Conservation (phyloP, 164 flowering plant species). For the Houttuynia cordata region DNA sequence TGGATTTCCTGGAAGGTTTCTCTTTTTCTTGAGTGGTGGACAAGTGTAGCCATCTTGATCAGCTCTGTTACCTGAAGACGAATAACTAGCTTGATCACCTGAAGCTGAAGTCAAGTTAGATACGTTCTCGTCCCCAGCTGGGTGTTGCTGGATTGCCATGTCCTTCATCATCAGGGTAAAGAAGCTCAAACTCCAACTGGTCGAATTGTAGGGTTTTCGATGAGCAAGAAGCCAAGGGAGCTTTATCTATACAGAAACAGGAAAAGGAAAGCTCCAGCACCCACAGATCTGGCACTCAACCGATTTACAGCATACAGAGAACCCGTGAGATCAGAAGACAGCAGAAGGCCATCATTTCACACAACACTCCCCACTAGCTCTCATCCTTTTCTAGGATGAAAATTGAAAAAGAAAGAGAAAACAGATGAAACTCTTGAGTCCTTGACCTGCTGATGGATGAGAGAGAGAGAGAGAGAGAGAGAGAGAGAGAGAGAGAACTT, state of each 20-base stretch:
- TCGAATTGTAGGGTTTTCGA: slow-evolving; percentile 5
- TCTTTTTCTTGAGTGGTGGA: slow-evolving; percentile 59
- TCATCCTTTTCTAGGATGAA: slow-evolving; percentile 3
- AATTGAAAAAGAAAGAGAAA: neutral
- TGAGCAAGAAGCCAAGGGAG: neutral
- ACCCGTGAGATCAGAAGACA: slow-evolving; percentile 18
- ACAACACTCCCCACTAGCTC: slow-evolving; percentile 1
- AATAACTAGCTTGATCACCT: slow-evolving; percentile 49
- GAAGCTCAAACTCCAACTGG: neutral
- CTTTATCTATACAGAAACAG: neutral
- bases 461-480: slow-evolving; percentile 10
- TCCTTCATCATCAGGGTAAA: slow-evolving; percentile 32
- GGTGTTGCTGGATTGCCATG: slow-evolving; percentile 22
- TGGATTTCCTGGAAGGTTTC: slow-evolving; percentile 87
- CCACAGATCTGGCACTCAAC: slow-evolving; percentile 4
- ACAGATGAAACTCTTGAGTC: too few species aligned
- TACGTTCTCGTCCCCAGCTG: slow-evolving; percentile 47
- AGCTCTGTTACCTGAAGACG: slow-evolving; percentile 40
- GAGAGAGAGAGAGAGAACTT: neutral
- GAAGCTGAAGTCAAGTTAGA: slow-evolving; percentile 76
- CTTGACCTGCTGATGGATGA: too few species aligned
- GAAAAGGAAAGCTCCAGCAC: neutral
- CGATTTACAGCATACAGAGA: neutral
- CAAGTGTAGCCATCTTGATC: slow-evolving; percentile 18
- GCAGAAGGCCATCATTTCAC: slow-evolving; percentile 2